Conservation (phyloP, 2,329 filamentous ascomycete genomes). For the Paraconiothyrium sp. region DNA sequence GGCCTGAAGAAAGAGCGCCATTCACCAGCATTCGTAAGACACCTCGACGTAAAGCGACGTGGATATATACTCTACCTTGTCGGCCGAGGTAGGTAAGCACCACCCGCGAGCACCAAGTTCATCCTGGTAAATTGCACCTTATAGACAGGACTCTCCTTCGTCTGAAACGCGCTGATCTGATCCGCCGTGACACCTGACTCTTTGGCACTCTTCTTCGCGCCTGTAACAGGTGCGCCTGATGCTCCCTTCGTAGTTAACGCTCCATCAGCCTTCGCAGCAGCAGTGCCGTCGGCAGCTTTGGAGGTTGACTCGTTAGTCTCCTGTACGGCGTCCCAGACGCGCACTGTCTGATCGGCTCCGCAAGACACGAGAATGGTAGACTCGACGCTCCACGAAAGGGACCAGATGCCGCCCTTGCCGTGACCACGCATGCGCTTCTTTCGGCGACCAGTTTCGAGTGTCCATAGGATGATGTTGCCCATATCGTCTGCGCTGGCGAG, state of each 20-base stretch:
- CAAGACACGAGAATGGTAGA: constrained; percentile 90
- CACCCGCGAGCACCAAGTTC: constrained; percentile 90
- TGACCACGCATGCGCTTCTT: constrained; percentile 95
- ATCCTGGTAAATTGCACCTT: constrained; percentile 94
- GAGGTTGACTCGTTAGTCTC: constrained; percentile 64
- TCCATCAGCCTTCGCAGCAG: constrained; percentile 60
- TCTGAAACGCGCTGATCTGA: constrained; percentile 93
- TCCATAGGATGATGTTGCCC: constrained; percentile 94
- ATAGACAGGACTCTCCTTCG: constrained; percentile 94
- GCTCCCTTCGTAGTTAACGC: constrained; percentile 62
- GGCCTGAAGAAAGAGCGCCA: neutral
- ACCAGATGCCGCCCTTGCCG: constrained; percentile 92
- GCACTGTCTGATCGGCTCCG: constrained; percentile 90
- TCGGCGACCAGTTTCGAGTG: constrained; percentile 82
- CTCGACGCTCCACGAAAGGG: constrained; percentile 91
- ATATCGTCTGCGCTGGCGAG: constrained; percentile 90
- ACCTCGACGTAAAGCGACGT: neutral
- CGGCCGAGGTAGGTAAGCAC: constrained; percentile 70
- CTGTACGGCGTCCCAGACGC: constrained; percentile 89
- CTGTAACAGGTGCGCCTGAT: constrained; percentile 50
- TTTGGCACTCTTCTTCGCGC: constrained; percentile 78
- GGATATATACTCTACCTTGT: neutral
- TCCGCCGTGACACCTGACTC: constrained; percentile 91
- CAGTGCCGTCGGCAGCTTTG: constrained; percentile 60
- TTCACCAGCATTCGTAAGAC: neutral